Evolutionary conservation across 2,329 filamentous ascomycete species (phyloP), one percentile per base, ranked within the genome.

Genomic region (Colletotrichum musicola): DNA sequence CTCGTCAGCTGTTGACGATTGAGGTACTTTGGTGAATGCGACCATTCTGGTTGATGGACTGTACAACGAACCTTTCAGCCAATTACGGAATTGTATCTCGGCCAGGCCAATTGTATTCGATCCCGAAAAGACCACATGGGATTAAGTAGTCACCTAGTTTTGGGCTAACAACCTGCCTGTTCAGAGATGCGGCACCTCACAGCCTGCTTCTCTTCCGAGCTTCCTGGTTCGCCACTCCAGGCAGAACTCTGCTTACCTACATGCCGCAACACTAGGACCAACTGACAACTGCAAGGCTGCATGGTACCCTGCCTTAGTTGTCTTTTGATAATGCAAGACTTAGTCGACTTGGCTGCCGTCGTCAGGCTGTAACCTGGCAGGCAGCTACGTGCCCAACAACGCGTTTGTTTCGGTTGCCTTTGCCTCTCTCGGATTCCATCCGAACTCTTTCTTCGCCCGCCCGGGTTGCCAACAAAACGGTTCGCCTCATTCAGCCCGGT

Each of bases 371-470:
- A 16, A 55, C 35, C 30, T 42, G 35, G 35, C 12, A 56, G 53
- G 35, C n/a, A 20, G 9, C 16, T 6, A 6, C 5, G 5, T n/a
- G 44, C 44, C 44, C 18, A n/a, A 10, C 22, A 25, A 25, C 35
- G 30, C 30, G 57, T 25, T 27, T 60, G 57, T 50, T n/a, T 60
- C 35, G 53, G 53, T 42, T 56, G 53, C 53, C 53, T 55, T 27
- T 42, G 22, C 22, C 22, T 25, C 22, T 4, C 22, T 42, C 22
- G 22, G 22, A 27, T 18, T 50, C 18, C 47, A 25, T 50, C 47
- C 47, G 47, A 50, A 50, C 47, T 50, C 14, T 22, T 50, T 42
- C 5, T 14, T 42, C 6, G 5, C 40, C 12, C 6, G 5, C 40
- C 12, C 4, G 13, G 6, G 16, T 14, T 14, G 13, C 16, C 40